Evolutionary conservation across 2,329 filamentous ascomycete species (phyloP).

Genomic region (Penicillium fuscoglaucum): DNA sequence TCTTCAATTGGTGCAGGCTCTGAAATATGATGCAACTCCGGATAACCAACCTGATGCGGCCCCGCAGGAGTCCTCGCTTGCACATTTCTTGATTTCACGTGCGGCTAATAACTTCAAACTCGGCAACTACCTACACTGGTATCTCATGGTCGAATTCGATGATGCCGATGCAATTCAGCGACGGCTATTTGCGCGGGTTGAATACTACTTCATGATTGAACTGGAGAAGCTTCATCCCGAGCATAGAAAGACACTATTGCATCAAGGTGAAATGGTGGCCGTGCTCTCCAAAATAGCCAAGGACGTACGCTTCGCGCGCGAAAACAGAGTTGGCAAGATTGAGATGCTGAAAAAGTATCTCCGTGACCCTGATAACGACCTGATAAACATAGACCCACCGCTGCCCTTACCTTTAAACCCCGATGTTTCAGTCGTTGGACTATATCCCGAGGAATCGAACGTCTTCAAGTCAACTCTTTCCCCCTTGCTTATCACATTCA

Average conservation of each 20-base stretch:
- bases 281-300: conserved; percentile 85
- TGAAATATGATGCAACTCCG: conserved; percentile 85
- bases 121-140: conserved; percentile 97
- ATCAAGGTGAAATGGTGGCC: conserved; percentile 86
- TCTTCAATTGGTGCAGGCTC: conserved; percentile 88
- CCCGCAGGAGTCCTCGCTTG: conserved; percentile 76
- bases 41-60: conserved; percentile 62
- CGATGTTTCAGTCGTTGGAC: conserved; percentile 72
- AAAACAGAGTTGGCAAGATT: conserved; percentile 75
- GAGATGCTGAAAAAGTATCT: conserved; percentile 83
- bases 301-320: conserved; percentile 78
- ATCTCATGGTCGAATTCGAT: conserved; percentile 95
- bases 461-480: conserved; percentile 96
- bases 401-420: conserved; percentile 88
- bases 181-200: conserved; percentile 86
- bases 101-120: conserved; percentile 86
- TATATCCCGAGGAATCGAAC: conserved; percentile 78
- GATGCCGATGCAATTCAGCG: conserved; percentile 75
- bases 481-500: conserved; percentile 88
- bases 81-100: conserved; percentile 82
- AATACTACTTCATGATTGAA: conserved; percentile 93
- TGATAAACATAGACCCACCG: conserved; percentile 78
- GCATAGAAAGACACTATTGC: conserved; percentile 71
- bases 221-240: conserved; percentile 73
- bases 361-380: conserved; percentile 85